phyloP scores from a whole-genome alignment of 148 eudicot genomes.

The Gaultheria prostrata region DNA sequence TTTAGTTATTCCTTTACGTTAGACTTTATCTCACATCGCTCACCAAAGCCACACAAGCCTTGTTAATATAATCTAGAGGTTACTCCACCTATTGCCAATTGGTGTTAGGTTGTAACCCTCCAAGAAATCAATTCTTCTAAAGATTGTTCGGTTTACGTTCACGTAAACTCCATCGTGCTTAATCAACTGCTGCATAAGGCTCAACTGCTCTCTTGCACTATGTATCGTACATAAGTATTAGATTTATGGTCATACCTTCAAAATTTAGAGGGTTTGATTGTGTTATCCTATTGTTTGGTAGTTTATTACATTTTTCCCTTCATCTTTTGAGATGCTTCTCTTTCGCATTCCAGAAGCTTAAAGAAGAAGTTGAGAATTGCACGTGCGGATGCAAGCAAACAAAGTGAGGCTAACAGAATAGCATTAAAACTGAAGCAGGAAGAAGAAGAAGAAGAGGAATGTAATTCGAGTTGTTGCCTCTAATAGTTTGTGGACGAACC shows the following conservation, averaged over 20 bases:
- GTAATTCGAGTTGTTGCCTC: not conserved
- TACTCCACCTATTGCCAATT: too few relatives aligned
- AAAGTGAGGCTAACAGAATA: not conserved
- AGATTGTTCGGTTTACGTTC: not conserved
- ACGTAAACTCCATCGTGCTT: not conserved
- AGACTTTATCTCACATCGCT: too few relatives aligned
- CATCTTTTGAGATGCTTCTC: not conserved
- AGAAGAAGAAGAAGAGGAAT: not conserved
- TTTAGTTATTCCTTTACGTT: not conserved
- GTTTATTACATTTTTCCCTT: not conserved
- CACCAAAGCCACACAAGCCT: too few relatives aligned
- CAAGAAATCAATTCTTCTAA: too few relatives aligned
- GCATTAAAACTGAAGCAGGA: too few relatives aligned
- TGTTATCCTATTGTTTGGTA: not conserved
- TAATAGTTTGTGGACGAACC: not conserved
- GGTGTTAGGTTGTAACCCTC: too few relatives aligned
- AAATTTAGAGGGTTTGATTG: not conserved
- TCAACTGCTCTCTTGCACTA: not conserved
- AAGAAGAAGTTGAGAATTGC: conserved; percentile 46
- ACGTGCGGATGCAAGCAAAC: conserved; percentile 55
- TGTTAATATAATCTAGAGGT: too few relatives aligned
- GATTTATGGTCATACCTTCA: not conserved
- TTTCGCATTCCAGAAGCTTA: conserved; percentile 36
- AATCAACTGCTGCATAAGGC: not conserved
- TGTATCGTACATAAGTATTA: not conserved